Base-by-base conservation (phyloP, 805 yeast genomes). In the Lachancea kluyveri region DNA sequence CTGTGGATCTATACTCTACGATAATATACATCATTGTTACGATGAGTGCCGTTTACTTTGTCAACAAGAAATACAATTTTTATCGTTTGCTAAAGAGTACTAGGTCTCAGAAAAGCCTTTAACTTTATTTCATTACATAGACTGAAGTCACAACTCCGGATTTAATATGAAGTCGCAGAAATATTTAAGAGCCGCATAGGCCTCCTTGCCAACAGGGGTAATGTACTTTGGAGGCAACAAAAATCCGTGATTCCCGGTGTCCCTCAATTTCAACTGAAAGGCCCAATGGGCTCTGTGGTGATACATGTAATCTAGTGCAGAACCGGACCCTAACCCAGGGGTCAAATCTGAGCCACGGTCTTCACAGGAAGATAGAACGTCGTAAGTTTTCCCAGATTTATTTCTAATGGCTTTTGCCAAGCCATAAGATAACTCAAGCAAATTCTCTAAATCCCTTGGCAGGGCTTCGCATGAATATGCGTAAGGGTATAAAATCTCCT, bases 201-300 rank as follows among this genome's bases (percentile, higher is more conserved):
- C 68, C 54, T 86, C 95, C 33, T 64, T 61, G 1, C 94, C 95
- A 6, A 82, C 94, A 1, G 94, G 90, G 15, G 52, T 62, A 35
- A 86, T 85, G 49, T 64, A 73, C 45, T 71, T 72, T 1, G 77
- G 47, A 5, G 95, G 95, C 24, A 85, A 62, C 42, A 86, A 64
- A 50, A 84, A 86, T 1, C 95, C 95, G 48, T 81, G 88, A 29
- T 74, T 68, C 0, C 95, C 94, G 12, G 80, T 72, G 50, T 85
- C 95, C 48, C 95, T 68, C 34, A 86, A 62, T 57, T 85, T 83
- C 36, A 86, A 60, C 48, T 83, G 94, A 57, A 78, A 79, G 1
- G 94, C 94, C 87, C 88, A 83, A 46, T 67, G 73, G 1, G 92
- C 92, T 37, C 77, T 70, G 48, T 77, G 73, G 56, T 82, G 86